A percentile compares a stretch with the other conserved stretches of the same genome.
Conservation (phyloP, 805 yeast species). For the Tetrapisispora fleetii region DNA sequence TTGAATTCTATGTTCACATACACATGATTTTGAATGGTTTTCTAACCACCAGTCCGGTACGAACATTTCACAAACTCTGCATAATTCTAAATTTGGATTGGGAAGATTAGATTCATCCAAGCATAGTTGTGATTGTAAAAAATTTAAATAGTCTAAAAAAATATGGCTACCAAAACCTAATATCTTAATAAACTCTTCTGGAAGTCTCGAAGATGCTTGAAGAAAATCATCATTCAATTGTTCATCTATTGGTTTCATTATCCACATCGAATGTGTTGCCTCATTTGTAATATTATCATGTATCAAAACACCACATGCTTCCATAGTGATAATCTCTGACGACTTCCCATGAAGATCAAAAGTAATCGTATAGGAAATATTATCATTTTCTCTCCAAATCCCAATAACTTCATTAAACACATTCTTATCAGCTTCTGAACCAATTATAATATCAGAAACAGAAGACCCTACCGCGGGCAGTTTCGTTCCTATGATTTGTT, state of each 20-base stretch:
- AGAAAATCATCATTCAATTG: slow-evolving; percentile 34
- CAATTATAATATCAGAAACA: slow-evolving; percentile 54
- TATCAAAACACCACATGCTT: slow-evolving; percentile 88
- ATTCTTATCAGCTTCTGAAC: slow-evolving; percentile 49
- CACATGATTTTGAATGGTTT: slow-evolving; percentile 77
- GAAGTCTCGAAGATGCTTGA: slow-evolving; percentile 31
- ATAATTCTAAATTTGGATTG: slow-evolving; percentile 70
- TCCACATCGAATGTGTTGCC: slow-evolving; percentile 88
- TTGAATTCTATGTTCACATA: slow-evolving; percentile 73
- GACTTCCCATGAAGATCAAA: slow-evolving; percentile 38
- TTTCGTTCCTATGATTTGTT: slow-evolving; percentile 58
- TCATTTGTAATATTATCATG: slow-evolving; percentile 45
- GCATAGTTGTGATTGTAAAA: slow-evolving; percentile 53
- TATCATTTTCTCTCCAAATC: slow-evolving; percentile 63
- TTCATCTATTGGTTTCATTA: slow-evolving; percentile 49
- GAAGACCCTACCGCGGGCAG: slow-evolving; percentile 28
- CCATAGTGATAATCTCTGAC: slow-evolving; percentile 61
- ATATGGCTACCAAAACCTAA: slow-evolving; percentile 87
- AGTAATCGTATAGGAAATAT: slow-evolving; percentile 59
- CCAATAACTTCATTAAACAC: slow-evolving; percentile 64
- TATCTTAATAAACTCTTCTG: slow-evolving; percentile 56
- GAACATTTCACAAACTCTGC: slow-evolving; percentile 83
- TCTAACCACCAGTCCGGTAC: slow-evolving; percentile 98
- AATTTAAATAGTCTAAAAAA: slow-evolving; percentile 61
- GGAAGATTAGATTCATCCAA: slow-evolving; percentile 60